Evolutionary conservation across 345 rosid species (phyloP).

Genomic region (Aquilaria yunnanensis): DNA sequence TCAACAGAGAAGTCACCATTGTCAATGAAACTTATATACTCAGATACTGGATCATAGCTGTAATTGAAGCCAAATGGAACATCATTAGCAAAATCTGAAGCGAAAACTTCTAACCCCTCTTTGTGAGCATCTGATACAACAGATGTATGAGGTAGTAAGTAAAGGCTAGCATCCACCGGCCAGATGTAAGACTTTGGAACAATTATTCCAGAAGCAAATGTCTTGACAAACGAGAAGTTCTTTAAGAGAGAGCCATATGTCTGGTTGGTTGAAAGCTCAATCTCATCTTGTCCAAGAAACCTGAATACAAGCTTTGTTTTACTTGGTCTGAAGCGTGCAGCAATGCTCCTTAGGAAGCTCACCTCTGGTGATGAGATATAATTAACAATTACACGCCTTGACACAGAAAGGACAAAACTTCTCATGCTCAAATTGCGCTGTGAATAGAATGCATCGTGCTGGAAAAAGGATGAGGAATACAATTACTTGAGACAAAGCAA

Average conservation of each 20-base stretch:
- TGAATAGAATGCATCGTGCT: constrained; percentile 64
- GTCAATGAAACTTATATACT: constrained; percentile 60
- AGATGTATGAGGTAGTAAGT: constrained; percentile 45
- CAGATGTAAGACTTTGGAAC: constrained; percentile 81
- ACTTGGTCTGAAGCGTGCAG: constrained; percentile 31
- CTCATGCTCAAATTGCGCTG: constrained; percentile 79
- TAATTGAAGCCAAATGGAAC: constrained; percentile 60
- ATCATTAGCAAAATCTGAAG: constrained; percentile 75
- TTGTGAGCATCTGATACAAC: constrained; percentile 83
- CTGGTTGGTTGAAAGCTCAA: constrained; percentile 74
- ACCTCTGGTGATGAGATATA: constrained; percentile 90
- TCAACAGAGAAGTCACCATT: constrained; percentile 84
- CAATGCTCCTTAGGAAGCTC: constrained; percentile 53
- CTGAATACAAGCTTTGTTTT: constrained; percentile 60
- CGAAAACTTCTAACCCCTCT: constrained; percentile 74
- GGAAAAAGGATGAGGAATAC: constrained; percentile 19
- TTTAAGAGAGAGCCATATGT: constrained; percentile 52
- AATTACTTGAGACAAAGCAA: constrained; percentile 1
- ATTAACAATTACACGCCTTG: constrained; percentile 27
- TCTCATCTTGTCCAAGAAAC: constrained; percentile 39
- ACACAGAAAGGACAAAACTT: constrained; percentile 40
- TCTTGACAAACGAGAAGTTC: constrained; percentile 70
- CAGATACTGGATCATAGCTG: constrained; percentile 79
- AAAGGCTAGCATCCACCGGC: constrained; percentile 39
- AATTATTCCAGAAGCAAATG: constrained; percentile 93